These are phyloP conservation scores for Suhomyces vadensis DNA, from an alignment of 805 yeast genomes.

Conservation along the genomic window DNA sequence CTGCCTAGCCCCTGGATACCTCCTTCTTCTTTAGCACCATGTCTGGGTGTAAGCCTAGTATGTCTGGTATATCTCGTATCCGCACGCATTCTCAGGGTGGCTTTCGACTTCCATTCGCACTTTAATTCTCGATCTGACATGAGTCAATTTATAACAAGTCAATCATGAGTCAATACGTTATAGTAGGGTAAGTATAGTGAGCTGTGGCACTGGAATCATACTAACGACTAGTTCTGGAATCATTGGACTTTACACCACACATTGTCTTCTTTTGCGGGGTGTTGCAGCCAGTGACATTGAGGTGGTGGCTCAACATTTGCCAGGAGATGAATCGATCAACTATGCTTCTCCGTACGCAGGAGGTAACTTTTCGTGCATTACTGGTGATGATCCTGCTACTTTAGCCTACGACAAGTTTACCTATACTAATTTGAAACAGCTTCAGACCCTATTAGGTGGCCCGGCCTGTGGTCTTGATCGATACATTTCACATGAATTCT, in stretches of 20 bases:
- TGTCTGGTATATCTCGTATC: too few species aligned
- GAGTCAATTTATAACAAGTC: neutral
- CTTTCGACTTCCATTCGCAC: conserved; percentile 49
- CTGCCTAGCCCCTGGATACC: too few species aligned
- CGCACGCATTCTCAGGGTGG: neutral
- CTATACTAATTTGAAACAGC: conserved; percentile 45
- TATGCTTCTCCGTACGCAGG: conserved; percentile 84
- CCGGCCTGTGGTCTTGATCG: conserved; percentile 54
- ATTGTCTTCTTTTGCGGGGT: conserved; percentile 45
- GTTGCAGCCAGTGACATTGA: conserved; percentile 46
- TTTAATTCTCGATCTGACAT: neutral
- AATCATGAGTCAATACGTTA: conserved; percentile 22
- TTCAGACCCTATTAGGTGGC: conserved; percentile 53
- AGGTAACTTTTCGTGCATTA: conserved; percentile 45
- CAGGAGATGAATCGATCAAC: conserved; percentile 74
- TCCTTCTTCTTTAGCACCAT: too few species aligned
- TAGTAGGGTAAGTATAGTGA: conserved; percentile 30
- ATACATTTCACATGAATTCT: conserved; percentile 57
- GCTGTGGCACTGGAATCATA: neutral
- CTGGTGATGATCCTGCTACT: conserved; percentile 51
- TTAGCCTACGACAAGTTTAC: conserved; percentile 57
- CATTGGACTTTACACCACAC: conserved; percentile 64
- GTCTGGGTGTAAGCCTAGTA: too few species aligned
- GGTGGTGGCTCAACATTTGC: conserved; percentile 64
- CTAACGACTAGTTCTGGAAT: conserved; percentile 52